Conservation (phyloP, 345 rosid genomes). For the Arabis hirsuta region DNA sequence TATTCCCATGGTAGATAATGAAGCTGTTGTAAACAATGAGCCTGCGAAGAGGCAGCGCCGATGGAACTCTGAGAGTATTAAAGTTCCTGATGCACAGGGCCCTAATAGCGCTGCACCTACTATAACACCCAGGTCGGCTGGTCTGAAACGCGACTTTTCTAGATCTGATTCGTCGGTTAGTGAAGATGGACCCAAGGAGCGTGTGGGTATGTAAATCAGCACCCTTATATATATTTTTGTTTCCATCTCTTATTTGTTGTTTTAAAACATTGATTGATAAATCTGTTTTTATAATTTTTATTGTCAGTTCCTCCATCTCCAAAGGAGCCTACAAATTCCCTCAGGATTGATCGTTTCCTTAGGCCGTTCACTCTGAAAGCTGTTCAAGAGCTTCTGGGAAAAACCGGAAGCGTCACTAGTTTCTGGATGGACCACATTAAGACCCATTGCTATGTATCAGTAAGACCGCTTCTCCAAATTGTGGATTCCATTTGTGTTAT, state of each 20-base stretch:
- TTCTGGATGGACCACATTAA: conserved; percentile 99
- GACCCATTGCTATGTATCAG: conserved; percentile 94
- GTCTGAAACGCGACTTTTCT: conserved; percentile 63
- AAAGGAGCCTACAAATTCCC: conserved; percentile 76
- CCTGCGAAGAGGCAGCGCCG: conserved; percentile 86
- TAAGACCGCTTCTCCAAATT: conserved; percentile 48
- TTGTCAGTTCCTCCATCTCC: conserved; percentile 86
- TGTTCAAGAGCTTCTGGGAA: conserved; percentile 92
- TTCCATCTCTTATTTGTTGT: conserved; percentile 20
- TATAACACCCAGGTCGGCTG: conserved; percentile 62
- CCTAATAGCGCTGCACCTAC: conserved; percentile 50
- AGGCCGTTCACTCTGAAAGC: conserved; percentile 98
- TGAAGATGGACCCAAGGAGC: conserved; percentile 80
- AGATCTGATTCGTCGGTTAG: conserved; percentile 65
- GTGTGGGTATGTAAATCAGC: conserved; percentile 64
- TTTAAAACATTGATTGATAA: neutral
- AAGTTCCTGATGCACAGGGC: conserved; percentile 64
- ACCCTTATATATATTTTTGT: conserved; percentile 18
- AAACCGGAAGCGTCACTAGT: conserved; percentile 72
- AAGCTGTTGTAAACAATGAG: conserved; percentile 60
- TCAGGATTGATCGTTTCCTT: conserved; percentile 83
- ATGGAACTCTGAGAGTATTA: conserved; percentile 79
- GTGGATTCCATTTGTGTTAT: neutral
- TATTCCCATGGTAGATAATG: conserved; percentile 61
- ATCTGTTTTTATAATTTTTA: conserved; percentile 24